Evolutionary conservation across 192 early-diverging fungal genomes (phyloP).

Genomic region (Podila horticola): DNA sequence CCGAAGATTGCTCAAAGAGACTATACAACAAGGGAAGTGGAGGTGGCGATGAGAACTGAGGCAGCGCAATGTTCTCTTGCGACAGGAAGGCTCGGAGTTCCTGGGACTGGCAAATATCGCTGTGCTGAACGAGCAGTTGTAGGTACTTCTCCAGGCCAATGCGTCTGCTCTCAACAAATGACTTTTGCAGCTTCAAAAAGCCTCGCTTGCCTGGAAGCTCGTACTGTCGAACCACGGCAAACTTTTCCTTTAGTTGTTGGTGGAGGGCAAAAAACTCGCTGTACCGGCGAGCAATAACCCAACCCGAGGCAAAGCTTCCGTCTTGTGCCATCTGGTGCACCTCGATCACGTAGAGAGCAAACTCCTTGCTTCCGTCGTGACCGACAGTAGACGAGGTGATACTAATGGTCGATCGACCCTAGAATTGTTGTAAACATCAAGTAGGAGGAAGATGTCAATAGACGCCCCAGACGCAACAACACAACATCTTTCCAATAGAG

Average conservation of each 20-base stretch:
- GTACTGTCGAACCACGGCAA: constrained; percentile 66
- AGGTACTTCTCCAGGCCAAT: constrained; percentile 77
- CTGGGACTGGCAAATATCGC: constrained; percentile 67
- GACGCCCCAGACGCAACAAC: not conserved
- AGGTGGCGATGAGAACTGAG: constrained; percentile 27
- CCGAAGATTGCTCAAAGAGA: constrained; percentile 8
- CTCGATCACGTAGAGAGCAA: constrained; percentile 74
- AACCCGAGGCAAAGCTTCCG: constrained; percentile 68
- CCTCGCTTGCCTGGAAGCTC: constrained; percentile 84
- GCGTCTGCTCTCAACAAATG: constrained; percentile 77
- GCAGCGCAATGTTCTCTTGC: constrained; percentile 60
- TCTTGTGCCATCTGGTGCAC: constrained; percentile 67
- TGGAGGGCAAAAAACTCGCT: constrained; percentile 90
- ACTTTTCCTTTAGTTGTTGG: constrained; percentile 66
- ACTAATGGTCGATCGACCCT: constrained; percentile 61
- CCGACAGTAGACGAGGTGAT: constrained; percentile 64
- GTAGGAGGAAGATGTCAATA: not conserved
- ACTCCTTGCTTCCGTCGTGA: constrained; percentile 61
- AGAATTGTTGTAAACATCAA: not conserved
- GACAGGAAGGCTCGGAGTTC: constrained; percentile 82
- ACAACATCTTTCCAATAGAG: not conserved
- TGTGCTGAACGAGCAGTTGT: constrained; percentile 62
- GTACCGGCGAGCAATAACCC: constrained; percentile 83
- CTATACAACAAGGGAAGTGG: not conserved
- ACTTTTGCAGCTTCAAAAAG: constrained; percentile 70